Evolutionary conservation across 2,329 filamentous ascomycete species (phyloP), one percentile per base, ranked within the genome.

Genomic region (Chalara sp.): DNA sequence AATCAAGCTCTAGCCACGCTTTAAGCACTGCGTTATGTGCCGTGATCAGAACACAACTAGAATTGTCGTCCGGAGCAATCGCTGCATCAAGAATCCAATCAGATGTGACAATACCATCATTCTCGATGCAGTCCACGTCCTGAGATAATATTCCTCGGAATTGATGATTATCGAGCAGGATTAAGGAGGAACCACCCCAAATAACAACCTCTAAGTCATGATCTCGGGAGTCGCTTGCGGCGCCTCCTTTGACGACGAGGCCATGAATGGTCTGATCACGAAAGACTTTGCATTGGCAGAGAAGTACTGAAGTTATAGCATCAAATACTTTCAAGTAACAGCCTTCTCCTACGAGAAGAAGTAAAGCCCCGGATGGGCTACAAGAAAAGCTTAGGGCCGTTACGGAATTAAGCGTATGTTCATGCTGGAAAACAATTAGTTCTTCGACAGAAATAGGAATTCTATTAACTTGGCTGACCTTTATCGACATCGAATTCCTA

Each of bases 21-120:
- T 74, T 73, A 6, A 88, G 67, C 5, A 95, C 73, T 46, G 89
- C 84, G 73, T 97, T 96, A 68, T 97, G 91, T 1, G 92, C 89
- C 2, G 90, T 96, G 12, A 95, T 74, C 8, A 93, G 67, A 12
- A 81, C 81, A 12, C 79, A 81, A 31, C 63, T 62, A 1, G 59
- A 53, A 31, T 68, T 62, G 6, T 60, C 53, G n/a, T 65, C 63
- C 5, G 78, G 72, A 45, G 76, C 78, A 50, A 84, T 68, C 33
- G 73, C 70, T 35, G 77, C 84, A 64, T 88, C 81, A 59, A 92
- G 78, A 56, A 95, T 82, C 89, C 89, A 93, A 67, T 95, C 89
- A 5, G 79, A 74, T 2, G 79, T 78, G 3, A 65, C 66, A 29
- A 70, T 69, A 58, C 77, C 77, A 6, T 55, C 59, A 29, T 49